Base-by-base conservation (phyloP, 169 alveolate species). In the Eimeria praecox region DNA sequence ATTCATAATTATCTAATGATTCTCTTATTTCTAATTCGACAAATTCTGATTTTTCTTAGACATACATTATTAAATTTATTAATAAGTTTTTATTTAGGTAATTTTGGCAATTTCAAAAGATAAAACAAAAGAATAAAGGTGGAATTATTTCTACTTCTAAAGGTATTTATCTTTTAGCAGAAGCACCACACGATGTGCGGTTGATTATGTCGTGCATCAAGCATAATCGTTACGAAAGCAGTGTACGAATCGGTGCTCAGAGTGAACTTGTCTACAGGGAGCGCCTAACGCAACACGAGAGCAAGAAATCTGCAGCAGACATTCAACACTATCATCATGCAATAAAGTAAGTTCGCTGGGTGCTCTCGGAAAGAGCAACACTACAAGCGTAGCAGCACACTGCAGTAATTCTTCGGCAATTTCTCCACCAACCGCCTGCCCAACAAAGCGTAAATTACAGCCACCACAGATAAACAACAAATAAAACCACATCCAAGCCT, bases 191-290 rank as follows among this genome's bases (percentile, higher is more conserved):
- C 24, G 24, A 54, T 4, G 64, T 2, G 14, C 40, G n/a, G 35
- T 27, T 16, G 40, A 27, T 0, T 22, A 24, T 64, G 35, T 38
- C 66, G 35, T 44, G 46, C 89, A 33, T 78, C 89, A 22, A 10
- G 46, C 8, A 38, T 22, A 44, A 78, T 24, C 30, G 24, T 27
- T 12, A 44, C 66, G 42, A 38, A 27, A 30, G 69, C 69, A 44
- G 27, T 78, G 69, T 78, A 78, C 0, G 0, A 1, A 16, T 20
- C 42, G 22, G 89, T 78, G 42, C 27, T n/a, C 69, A 78, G 66
- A 24, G 89, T 78, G 42, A 78, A 46, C 64, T 44, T 40, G 5
- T 44, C 89, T 78, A 66, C 66, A 78, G 30, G 35, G 54, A n/a
- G n/a, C n/a, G n/a, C n/a, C n/a, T n/a, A n/a, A n/a, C n/a, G n/a